phyloP scores from a whole-genome alignment of 768 basidiomycete genomes.

The Suillus cothurnatus region DNA sequence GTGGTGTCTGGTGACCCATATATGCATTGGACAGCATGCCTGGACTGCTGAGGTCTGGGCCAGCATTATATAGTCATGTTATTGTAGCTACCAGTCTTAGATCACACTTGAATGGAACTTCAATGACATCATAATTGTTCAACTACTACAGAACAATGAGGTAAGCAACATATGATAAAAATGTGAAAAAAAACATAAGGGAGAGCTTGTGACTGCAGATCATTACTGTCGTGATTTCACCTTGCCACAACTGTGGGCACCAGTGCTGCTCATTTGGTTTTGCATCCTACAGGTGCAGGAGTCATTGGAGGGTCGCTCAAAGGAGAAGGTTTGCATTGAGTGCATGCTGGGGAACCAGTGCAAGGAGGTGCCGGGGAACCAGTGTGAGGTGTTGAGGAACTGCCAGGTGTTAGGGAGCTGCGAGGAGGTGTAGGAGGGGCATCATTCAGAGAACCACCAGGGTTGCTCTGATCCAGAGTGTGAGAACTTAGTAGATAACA shows the following conservation, averaged over 20 bases:
- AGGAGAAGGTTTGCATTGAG: too few relatives aligned
- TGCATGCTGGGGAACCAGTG: too few relatives aligned
- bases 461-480: not conserved
- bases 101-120: not conserved
- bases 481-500: not conserved
- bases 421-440: not conserved
- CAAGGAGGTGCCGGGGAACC: too few relatives aligned
- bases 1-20: not conserved
- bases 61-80: not conserved
- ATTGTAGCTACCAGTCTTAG: not conserved
- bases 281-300: not conserved
- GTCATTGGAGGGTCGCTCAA: too few relatives aligned
- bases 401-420: too few relatives aligned
- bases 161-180: not conserved
- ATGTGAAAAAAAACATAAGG: not conserved
- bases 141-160: not conserved
- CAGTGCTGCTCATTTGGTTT: not conserved
- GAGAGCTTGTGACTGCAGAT: not conserved
- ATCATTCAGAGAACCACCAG: not conserved
- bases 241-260: too few relatives aligned
- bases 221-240: not conserved
- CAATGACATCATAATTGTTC: not conserved
- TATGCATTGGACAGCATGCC: not conserved
- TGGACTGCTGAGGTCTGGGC: conserved; percentile 1
- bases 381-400: too few relatives aligned